Evolutionary conservation across 768 basidiomycete species (phyloP), one percentile per base, ranked within the genome.

Genomic region (Pulveroboletus sp.): DNA sequence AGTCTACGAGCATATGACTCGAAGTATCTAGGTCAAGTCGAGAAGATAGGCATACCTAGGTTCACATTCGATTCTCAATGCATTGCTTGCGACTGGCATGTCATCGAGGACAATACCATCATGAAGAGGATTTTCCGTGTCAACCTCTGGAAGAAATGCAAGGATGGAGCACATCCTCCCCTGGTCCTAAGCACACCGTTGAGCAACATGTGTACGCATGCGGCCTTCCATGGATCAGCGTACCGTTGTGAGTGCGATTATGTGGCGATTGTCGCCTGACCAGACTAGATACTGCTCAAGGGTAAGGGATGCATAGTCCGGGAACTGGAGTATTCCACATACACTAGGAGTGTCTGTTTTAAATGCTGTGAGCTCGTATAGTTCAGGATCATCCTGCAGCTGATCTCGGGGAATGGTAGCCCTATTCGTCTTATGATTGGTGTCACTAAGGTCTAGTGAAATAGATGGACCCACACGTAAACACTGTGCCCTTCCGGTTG

Each of bases 331-430:
- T 32, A 32, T 2, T 5, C 2, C 6, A 50, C 65, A 29, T 50
- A 69, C 65, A 19, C 56, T 26, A 23, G 63, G 68, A 47, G 35
- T 30, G 5, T 57, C 60, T 35, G 58, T 6, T 20, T 53, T 62
- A 30, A 57, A 59, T 2, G 49, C 43, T 6, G 68, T 69, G 48
- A 67, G 55, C 24, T 62, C 61, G 17, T 65, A 59, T 6, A 81
- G 64, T 35, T 77, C 71, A 1, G 70, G 65, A 54, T 83, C 78
- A 34, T 72, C 63, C 50, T 69, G 62, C 32, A 83, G 67, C 16
- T 60, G 56, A 32, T 70, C 63, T 45, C 71, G 72, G 12, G 77
- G 70, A 32, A 82, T 61, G 16, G 68, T 67, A 0, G 74, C 70
- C 27, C 78, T 79, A 45, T 39, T 45, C 79, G 47, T 38, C 42